Evolutionary conservation across 2,329 filamentous ascomycete species (phyloP), one percentile per base, ranked within the genome.

Genomic region (Ophiostoma piceae): DNA sequence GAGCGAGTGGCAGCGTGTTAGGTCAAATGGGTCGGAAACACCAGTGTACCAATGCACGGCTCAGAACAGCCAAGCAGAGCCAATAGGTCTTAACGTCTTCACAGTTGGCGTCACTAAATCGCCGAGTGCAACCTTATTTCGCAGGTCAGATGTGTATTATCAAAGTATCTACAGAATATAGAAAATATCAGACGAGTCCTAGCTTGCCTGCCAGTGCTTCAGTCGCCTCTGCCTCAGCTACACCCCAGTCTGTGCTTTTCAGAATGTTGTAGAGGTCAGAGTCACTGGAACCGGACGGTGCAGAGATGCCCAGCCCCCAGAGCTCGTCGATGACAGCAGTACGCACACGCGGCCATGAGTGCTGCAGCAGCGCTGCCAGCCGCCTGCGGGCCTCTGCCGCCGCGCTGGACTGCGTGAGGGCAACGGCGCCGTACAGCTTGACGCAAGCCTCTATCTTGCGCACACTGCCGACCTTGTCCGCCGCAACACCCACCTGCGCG

Each of bases 381-480:
- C 93, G 91, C 76, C 85, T 88, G 69, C 88, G 78, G 3, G 90
- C 90, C 7, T 35, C 41, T 26, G 67, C 71, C 66, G 69, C 19
- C 71, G 22, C 66, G 12, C 19, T 57, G 32, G 11, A 37, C 35
- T 11, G 54, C 78, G 77, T 22, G 16, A 64, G 60, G 14, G 87
- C 87, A 35, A 97, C 79, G 0, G 87, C 88, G 2, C 88, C 86
- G 78, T 97, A 98, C 14, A 95, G 85, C 75, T 89, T 90, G 72
- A 96, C 82, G 29, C 91, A 92, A 0, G 92, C 90, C 76, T 92
- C 87, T 1, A 98, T 83, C 78, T 95, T 94, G 67, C 89, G 86
- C 62, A 97, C 86, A 77, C 92, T 95, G 26, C 90, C 88, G 0
- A 90, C 91, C 79, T 94, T 94, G 81, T 91, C 94, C 73, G 94